Base-by-base conservation (phyloP, 2,329 filamentous ascomycete genomes). In the Claviceps sorghi region DNA sequence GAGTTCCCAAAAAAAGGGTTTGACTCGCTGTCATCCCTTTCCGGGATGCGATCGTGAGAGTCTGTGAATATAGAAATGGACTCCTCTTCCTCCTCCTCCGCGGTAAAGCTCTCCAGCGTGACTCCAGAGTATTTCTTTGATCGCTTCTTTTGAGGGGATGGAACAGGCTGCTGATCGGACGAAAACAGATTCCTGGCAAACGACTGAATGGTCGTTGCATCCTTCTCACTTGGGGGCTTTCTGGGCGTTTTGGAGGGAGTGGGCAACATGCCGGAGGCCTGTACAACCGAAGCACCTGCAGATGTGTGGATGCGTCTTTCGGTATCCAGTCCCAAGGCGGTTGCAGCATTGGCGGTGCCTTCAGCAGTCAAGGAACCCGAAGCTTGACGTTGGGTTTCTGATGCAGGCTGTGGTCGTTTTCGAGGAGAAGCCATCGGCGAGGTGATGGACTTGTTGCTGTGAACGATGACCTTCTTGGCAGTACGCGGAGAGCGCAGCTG, bases 201-300 rank as follows among this genome's bases (percentile, higher is more conserved):
- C 2, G 72, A 67, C 48, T 72, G 70, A 53, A 83, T 73, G 48
- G 73, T 72, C 55, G 74, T 70, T 50, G 72, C 67, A 29, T 71
- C 71, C 61, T 77, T 72, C 60, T 71, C 69, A 19, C 71, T 72
- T 1, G 74, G 72, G 47, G 76, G 72, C 71, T 85, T 87, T 65
- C 77, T 76, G 3, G 82, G 87, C 3, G 87, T 91, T 71, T 90
- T 90, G 57, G 81, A 78, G 2, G 87, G 87, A 3, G 87, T 91
- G 17, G 84, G 85, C 46, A 90, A 77, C 76, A 86, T 84, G 56
- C 72, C 74, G 52, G 66, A 60, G 52, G 64, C 59, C 52, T 67
- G 67, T 19, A 68, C 61, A 48, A 65, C 48, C 47, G 66, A 58
- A 29, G 58, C 55, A 45, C 56, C 54, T 44, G 56, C 51, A 42